Conservation (phyloP, 179 eudicot species). For the Amaranthus tricolor region DNA sequence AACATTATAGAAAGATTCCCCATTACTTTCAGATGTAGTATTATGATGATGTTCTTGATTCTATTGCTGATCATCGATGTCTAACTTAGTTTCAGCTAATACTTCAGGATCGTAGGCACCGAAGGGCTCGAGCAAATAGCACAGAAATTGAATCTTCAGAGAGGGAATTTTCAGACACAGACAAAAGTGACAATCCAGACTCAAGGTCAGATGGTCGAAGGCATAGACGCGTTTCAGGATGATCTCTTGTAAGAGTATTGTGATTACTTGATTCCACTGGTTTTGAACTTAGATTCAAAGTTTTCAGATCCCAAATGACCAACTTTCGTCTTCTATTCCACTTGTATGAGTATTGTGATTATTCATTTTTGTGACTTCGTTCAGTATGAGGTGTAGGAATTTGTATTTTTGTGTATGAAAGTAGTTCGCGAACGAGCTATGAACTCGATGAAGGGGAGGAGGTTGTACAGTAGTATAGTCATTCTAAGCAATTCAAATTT, state of each 20-base stretch:
- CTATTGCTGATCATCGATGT: background rate
- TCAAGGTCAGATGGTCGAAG: slow-evolving; percentile 48
- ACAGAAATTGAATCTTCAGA: slow-evolving; percentile 55
- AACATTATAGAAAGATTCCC: too few relatives aligned
- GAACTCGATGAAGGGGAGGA: slow-evolving; percentile 16
- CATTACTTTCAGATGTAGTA: too few relatives aligned
- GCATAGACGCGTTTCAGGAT: slow-evolving; percentile 21
- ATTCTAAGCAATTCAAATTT: slow-evolving; percentile 31
- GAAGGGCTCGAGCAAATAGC: slow-evolving; percentile 57
- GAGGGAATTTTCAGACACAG: slow-evolving; percentile 63
- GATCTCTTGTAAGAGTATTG: slow-evolving; percentile 14
- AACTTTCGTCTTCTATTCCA: slow-evolving; percentile 1
- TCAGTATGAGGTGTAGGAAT: slow-evolving; percentile 29
- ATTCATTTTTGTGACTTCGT: background rate
- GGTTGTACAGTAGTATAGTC: slow-evolving; percentile 36
- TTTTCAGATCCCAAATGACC: background rate
- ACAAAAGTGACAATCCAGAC: slow-evolving; percentile 70
- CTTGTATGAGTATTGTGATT: background rate
- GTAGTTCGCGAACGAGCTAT: slow-evolving; percentile 8
- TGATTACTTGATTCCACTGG: background rate
- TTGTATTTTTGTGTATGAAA: slow-evolving; percentile 30
- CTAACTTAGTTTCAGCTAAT: background rate
- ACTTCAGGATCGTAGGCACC: slow-evolving; percentile 64
- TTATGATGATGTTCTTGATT: background rate
- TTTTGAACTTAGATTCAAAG: slow-evolving; percentile 6